These are phyloP conservation scores for Prunus dulcis DNA, from an alignment of 306 rosid species.

Conservation along the genomic window DNA sequence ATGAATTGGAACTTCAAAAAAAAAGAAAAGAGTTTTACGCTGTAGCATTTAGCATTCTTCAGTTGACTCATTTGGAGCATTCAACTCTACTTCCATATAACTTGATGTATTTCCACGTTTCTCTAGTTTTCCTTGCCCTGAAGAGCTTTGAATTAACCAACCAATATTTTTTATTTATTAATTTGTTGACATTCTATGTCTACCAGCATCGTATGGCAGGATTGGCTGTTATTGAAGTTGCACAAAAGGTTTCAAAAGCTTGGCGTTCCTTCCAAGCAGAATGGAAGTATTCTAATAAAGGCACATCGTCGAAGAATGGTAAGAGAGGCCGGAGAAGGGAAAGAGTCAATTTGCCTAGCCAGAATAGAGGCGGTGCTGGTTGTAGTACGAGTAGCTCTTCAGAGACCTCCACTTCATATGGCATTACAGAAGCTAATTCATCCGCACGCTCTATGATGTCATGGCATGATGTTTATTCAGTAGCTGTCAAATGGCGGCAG, in stretches of 20 bases:
- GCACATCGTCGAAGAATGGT: constrained; percentile 60
- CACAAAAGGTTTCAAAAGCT: constrained; percentile 90
- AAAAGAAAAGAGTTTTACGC: not conserved
- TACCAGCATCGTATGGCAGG: constrained; percentile 99
- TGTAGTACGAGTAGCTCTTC: constrained; percentile 78
- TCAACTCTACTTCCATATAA: not conserved
- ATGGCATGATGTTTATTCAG: constrained; percentile 76
- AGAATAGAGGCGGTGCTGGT: constrained; percentile 97
- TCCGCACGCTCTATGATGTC: constrained; percentile 53
- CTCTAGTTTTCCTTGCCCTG: not conserved
- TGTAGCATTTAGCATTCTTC: not conserved
- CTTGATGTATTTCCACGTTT: not conserved
- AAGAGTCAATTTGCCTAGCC: constrained; percentile 68
- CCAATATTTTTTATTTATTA: not conserved
- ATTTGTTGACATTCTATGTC: constrained; percentile 28
- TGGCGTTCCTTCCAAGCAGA: constrained; percentile 81
- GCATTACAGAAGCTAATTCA: constrained; percentile 60
- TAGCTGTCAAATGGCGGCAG: constrained; percentile 93
- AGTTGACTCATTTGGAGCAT: not conserved
- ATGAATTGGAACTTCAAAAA: too few species aligned
- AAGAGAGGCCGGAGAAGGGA: constrained; percentile 83
- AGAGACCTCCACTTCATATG: constrained; percentile 51
- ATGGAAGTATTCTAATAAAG: constrained; percentile 72
- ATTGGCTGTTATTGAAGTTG: constrained; percentile 91
- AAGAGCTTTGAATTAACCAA: not conserved